A percentile compares a stretch with the other conserved stretches of the same genome.
These are phyloP conservation scores for Aschersonia sp. DNA, from an alignment of 2,329 filamentous ascomycete genomes.

Conservation along the genomic window DNA sequence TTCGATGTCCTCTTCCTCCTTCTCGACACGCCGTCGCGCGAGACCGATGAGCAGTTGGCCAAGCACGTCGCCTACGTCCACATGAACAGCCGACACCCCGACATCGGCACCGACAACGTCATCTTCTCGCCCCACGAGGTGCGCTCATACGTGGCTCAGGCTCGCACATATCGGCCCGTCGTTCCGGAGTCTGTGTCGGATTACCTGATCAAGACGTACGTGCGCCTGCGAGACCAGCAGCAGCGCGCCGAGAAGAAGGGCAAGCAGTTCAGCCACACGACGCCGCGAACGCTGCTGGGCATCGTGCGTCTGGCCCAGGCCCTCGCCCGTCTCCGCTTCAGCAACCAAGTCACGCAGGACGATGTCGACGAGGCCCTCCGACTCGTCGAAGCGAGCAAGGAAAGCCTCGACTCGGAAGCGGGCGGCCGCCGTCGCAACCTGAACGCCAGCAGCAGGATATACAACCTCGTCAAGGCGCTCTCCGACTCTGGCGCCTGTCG, in stretches of 20 bases:
- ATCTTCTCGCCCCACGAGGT: constrained; percentile 89
- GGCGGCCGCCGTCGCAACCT: constrained; percentile 45
- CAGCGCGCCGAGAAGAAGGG: constrained; percentile 82
- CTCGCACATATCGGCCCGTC: constrained; percentile 73
- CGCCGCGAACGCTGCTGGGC: constrained; percentile 82
- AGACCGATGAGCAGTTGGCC: constrained; percentile 83
- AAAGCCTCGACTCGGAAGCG: constrained; percentile 62
- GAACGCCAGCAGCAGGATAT: constrained; percentile 80
- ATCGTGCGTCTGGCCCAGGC: constrained; percentile 89
- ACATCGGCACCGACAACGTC: constrained; percentile 44
- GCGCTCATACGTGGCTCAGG: constrained; percentile 87
- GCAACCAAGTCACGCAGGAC: constrained; percentile 68
- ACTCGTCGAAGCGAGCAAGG: constrained; percentile 85
- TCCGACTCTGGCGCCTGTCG: constrained; percentile 76
- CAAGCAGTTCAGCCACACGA: constrained; percentile 88
- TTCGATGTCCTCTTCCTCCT: constrained; percentile 96
- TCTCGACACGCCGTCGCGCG: constrained; percentile 81
- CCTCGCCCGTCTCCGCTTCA: constrained; percentile 81
- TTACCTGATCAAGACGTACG: constrained; percentile 95
- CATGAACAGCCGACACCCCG: constrained; percentile 90
- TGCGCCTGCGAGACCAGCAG: constrained; percentile 83
- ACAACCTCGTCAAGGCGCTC: constrained; percentile 82
- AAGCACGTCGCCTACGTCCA: constrained; percentile 94
- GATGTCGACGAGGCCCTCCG: constrained; percentile 93
- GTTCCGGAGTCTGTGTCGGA: constrained; percentile 79